Evolutionary conservation across 2,329 filamentous ascomycete species (phyloP).

Genomic region (Calonectria fujianensis): DNA sequence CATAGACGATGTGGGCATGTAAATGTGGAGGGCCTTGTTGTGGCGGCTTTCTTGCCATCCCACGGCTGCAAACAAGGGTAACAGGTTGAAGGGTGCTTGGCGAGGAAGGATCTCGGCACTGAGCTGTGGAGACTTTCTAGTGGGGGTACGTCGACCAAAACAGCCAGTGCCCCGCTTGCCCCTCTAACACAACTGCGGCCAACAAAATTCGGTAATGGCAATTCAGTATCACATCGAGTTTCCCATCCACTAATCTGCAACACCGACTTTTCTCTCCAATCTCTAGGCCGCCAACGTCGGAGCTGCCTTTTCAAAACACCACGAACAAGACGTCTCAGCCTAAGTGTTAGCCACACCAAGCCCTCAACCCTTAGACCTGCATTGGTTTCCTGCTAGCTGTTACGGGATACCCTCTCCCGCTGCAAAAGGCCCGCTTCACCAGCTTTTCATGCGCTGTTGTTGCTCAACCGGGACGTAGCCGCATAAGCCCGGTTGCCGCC

Average conservation of each 20-base stretch:
- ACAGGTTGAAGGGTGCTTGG: conserved; percentile 11
- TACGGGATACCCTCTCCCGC: conserved; percentile 3
- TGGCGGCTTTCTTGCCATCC: conserved; percentile 3
- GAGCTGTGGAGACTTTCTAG: background rate
- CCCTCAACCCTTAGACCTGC: conserved; percentile 23
- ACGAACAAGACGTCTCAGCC: conserved; percentile 3
- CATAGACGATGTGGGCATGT: background rate
- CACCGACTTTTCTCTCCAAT: conserved; percentile 5
- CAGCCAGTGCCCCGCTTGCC: conserved; percentile 18
- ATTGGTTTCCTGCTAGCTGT: conserved; percentile 28
- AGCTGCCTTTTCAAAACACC: background rate
- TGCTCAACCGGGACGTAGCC: conserved; percentile 25
- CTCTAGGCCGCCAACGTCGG: background rate
- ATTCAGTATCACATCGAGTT: background rate
- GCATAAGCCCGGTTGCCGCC: conserved; percentile 40
- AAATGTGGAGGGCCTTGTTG: conserved; percentile 7
- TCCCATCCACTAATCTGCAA: conserved; percentile 10
- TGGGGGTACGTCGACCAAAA: conserved; percentile 1
- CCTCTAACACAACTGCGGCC: conserved; percentile 6
- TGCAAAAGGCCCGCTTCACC: conserved; percentile 25
- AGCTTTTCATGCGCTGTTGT: conserved; percentile 25
- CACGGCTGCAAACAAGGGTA: conserved; percentile 14
- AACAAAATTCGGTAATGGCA: conserved; percentile 19
- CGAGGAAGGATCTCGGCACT: conserved; percentile 20
- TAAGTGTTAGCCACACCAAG: conserved; percentile 19